phyloP scores from a whole-genome alignment of 306 rosid species.

The Alnus glutinosa region DNA sequence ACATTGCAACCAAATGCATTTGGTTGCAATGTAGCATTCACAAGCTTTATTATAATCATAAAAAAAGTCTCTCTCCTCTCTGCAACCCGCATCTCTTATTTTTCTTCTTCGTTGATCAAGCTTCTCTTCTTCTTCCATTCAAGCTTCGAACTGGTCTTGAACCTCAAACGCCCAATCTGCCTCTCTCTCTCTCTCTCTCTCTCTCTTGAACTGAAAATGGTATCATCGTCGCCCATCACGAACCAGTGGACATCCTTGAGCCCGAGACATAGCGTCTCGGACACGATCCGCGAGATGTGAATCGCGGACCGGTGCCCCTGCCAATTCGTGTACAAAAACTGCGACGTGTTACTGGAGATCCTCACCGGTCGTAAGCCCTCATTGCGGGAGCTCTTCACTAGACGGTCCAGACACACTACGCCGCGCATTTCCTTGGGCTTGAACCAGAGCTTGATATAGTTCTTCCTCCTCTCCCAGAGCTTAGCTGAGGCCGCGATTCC shows the following conservation, averaged over 20 bases:
- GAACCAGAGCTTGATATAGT: constrained; percentile 94
- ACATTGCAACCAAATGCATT: no score
- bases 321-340: constrained; percentile 58
- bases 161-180: no score
- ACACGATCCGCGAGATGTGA: constrained; percentile 83
- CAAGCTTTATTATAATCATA: no score
- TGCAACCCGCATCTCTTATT: no score
- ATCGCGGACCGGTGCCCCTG: constrained; percentile 95
- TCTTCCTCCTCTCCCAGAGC: constrained; percentile 74
- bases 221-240: constrained; percentile 99
- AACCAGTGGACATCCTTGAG: constrained; percentile 73
- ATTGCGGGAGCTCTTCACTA: constrained; percentile 25
- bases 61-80: no score
- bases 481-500: constrained; percentile 94
- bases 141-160: no score
- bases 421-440: constrained; percentile 64
- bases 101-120: no score
- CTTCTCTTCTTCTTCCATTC: no score
- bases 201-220: constrained; percentile 45
- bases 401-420: constrained; percentile 75
- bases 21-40: no score
- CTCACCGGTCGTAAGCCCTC: constrained; percentile 54
- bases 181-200: no score
- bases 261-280: constrained; percentile 80
- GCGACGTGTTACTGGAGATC: constrained; percentile 71